A percentile compares a stretch with the other conserved stretches of the same genome.
phyloP scores from a whole-genome alignment of 225 moss, liverwort and hornwort species.

The Asterella californica region DNA sequence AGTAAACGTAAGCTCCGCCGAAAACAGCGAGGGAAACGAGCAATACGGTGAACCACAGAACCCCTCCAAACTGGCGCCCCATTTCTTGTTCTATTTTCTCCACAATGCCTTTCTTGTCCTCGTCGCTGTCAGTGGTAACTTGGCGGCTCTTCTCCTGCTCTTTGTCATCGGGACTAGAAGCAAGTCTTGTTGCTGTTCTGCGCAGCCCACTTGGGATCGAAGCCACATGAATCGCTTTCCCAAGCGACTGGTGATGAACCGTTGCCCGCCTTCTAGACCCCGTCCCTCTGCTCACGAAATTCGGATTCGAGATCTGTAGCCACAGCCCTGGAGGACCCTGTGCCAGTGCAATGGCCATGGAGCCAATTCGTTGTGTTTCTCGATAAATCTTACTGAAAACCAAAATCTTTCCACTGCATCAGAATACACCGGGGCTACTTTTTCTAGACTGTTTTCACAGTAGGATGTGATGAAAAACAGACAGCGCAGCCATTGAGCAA shows the following conservation, averaged over 20 bases:
- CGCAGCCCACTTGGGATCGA: not conserved
- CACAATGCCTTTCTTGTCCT: constrained; percentile 34
- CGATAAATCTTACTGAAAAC: not conserved
- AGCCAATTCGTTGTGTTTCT: not conserved
- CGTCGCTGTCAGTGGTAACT: not conserved
- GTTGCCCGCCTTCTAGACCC: not conserved
- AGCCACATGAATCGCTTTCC: too few relatives aligned
- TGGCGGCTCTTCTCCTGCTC: not conserved
- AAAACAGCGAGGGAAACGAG: constrained; percentile 59
- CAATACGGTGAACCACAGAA: constrained; percentile 74
- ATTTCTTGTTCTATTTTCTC: constrained; percentile 65
- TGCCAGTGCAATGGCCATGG: not conserved
- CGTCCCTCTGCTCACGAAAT: not conserved
- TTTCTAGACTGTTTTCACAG: too few relatives aligned
- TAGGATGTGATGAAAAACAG: not conserved
- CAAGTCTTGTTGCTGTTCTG: not conserved
- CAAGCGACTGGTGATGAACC: too few relatives aligned
- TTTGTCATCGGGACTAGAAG: not conserved
- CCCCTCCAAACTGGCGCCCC: constrained; percentile 64
- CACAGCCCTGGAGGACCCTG: not conserved
- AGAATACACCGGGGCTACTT: not conserved
- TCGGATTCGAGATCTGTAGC: not conserved
- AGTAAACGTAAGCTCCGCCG: constrained; percentile 74
- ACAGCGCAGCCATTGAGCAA: not conserved
- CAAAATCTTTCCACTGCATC: not conserved